These are phyloP conservation scores for Excoecaria cochinchinensis DNA, from an alignment of 345 rosid genomes.

Conservation along the genomic window DNA sequence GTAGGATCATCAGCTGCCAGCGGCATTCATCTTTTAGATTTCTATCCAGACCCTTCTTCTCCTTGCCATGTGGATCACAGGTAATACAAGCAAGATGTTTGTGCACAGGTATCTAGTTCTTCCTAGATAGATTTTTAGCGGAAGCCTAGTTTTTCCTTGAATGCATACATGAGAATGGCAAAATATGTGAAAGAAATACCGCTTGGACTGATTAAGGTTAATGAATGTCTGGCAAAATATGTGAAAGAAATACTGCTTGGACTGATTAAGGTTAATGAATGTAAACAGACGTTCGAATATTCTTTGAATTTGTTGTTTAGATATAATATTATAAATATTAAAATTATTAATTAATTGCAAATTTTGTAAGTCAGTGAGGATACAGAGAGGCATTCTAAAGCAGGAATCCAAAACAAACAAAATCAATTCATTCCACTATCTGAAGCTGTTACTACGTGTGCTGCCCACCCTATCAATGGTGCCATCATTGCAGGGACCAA, in stretches of 20 bases:
- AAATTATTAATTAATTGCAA: not conserved
- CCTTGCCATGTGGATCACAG: conserved; percentile 81
- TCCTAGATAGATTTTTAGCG: no score
- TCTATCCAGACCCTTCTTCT: conserved; percentile 70
- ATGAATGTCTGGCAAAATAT: no score
- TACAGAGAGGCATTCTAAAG: conserved; percentile 24
- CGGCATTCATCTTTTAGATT: conserved; percentile 91
- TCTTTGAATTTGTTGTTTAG: not conserved
- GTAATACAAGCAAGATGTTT: conserved; percentile 32
- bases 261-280: not conserved
- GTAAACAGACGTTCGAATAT: not conserved
- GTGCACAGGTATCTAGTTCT: not conserved
- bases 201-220: no score
- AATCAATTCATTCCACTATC: conserved; percentile 74
- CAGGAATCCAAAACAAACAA: conserved; percentile 31
- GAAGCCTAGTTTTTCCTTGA: not conserved
- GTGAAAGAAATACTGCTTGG: no score
- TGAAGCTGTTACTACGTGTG: conserved; percentile 66
- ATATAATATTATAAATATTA: not conserved
- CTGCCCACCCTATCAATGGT: conserved; percentile 71
- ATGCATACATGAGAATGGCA: no score
- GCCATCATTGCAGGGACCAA: conserved; percentile 81
- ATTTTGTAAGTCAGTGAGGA: conserved; percentile 42
- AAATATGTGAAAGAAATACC: no score
- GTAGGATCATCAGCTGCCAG: conserved; percentile 68